Percentiles rank a stretch among this genome's conserved stretches.
Evolutionary conservation across 2,329 filamentous ascomycete genomes (phyloP).

Genomic region (Exophiala oligosperma): DNA sequence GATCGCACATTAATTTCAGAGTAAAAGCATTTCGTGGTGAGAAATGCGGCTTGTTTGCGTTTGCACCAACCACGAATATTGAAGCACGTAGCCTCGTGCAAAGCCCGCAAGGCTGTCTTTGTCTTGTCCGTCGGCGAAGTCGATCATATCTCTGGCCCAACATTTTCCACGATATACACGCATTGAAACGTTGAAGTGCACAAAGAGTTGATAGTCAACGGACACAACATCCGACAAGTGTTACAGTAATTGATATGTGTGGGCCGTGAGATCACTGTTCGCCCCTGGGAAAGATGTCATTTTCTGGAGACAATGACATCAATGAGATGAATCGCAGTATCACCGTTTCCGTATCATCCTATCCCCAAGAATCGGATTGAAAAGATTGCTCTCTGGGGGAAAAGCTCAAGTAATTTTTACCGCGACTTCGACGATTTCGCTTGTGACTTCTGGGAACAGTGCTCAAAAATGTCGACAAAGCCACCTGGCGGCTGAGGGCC

Average conservation of each 20-base stretch:
- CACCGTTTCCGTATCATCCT: too few species aligned
- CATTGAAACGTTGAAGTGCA: too few species aligned
- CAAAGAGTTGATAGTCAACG: too few species aligned
- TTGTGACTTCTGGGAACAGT: not conserved
- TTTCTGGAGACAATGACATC: not conserved
- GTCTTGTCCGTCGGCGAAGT: not conserved
- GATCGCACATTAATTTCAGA: too few species aligned
- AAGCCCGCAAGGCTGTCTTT: not conserved
- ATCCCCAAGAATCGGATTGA: too few species aligned
- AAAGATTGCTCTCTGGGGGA: too few species aligned
- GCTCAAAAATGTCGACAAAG: not conserved
- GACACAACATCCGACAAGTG: too few species aligned
- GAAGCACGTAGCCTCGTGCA: not conserved
- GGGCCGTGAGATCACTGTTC: not conserved
- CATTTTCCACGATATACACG: too few species aligned
- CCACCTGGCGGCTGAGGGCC: not conserved
- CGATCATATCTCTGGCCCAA: too few species aligned
- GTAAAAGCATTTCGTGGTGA: too few species aligned
- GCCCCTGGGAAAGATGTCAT: not conserved
- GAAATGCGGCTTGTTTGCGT: not conserved
- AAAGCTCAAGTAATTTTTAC: too few species aligned
- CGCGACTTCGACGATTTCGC: too few species aligned
- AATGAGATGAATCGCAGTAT: not conserved
- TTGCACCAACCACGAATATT: not conserved
- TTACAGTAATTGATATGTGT: not conserved